Evolutionary conservation across 257 asterid genomes (phyloP).

Genomic region (Fraxinus anomala): DNA sequence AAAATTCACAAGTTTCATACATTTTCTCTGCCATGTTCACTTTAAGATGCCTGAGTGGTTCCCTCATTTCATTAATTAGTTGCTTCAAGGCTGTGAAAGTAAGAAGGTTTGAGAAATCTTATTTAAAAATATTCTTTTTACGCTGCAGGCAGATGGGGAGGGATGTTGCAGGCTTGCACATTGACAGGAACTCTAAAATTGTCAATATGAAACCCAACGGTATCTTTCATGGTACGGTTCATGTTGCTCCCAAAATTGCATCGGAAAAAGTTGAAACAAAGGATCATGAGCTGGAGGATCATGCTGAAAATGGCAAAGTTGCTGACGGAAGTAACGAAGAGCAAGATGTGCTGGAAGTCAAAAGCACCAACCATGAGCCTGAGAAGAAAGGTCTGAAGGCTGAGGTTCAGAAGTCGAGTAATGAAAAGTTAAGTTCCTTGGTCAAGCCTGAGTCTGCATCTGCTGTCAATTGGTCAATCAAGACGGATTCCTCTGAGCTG

Average conservation of each 20-base stretch:
- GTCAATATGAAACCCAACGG: conserved; percentile 19
- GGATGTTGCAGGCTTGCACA: conserved; percentile 26
- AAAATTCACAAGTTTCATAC: not conserved
- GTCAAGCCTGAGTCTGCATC: not conserved
- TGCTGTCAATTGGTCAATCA: too few species aligned
- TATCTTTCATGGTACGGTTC: conserved; percentile 12
- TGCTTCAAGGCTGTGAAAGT: conserved; percentile 12
- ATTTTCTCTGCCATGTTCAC: not conserved
- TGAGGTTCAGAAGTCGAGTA: not conserved
- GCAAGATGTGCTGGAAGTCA: not conserved
- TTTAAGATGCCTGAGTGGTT: not conserved
- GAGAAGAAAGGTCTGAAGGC: not conserved
- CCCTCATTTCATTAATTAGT: not conserved
- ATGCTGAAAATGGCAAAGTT: not conserved
- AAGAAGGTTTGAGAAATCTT: not conserved
- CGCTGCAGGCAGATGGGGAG: conserved; percentile 36
- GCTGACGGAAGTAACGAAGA: not conserved
- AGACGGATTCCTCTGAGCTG: not conserved
- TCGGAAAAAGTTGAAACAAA: conserved; percentile 27
- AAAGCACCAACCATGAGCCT: not conserved
- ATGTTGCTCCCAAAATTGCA: conserved; percentile 22
- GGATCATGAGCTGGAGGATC: conserved; percentile 12
- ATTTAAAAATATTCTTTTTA: conserved; percentile 1
- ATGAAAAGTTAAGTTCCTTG: not conserved
- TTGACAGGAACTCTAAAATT: conserved; percentile 27